phyloP scores from a whole-genome alignment of 2,329 filamentous ascomycete species.

The Huntiella abstrusa region DNA sequence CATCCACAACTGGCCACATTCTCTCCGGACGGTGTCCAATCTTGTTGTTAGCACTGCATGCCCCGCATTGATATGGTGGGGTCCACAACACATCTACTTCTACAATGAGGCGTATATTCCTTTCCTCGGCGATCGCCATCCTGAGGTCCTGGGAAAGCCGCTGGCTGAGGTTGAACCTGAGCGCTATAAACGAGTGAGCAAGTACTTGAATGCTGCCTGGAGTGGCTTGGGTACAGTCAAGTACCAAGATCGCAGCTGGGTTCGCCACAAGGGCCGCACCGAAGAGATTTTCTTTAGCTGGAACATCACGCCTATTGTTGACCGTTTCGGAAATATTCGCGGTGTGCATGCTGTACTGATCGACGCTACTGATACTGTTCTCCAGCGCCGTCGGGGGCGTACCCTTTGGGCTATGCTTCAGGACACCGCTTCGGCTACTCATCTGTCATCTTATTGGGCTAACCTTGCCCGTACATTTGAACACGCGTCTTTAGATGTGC shows the following conservation, averaged over 20 bases:
- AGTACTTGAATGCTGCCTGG: conserved; percentile 48
- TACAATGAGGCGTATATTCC: conserved; percentile 59
- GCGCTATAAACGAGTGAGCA: conserved; percentile 53
- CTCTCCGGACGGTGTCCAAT: conserved; percentile 62
- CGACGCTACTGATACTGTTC: conserved; percentile 60
- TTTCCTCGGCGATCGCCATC: conserved; percentile 61
- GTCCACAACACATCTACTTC: conserved; percentile 44
- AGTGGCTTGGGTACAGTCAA: conserved; percentile 66
- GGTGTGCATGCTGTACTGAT: conserved; percentile 67
- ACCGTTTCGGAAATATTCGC: conserved; percentile 52
- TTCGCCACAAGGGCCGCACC: conserved; percentile 47
- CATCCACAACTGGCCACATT: conserved; percentile 52
- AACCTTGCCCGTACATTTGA: conserved; percentile 50
- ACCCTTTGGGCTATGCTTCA: conserved; percentile 63
- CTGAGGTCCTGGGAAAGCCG: conserved; percentile 51
- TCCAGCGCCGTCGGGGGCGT: conserved; percentile 63
- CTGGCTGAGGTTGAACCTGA: conserved; percentile 54
- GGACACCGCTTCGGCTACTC: conserved; percentile 51
- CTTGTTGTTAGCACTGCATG: conserved; percentile 64
- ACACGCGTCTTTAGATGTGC: conserved; percentile 56
- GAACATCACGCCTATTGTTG: conserved; percentile 63
- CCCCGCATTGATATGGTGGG: conserved; percentile 65
- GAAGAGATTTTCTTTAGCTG: conserved; percentile 74
- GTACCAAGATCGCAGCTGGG: conserved; percentile 60
- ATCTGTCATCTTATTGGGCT: conserved; percentile 55